Evolutionary conservation across 148 eudicot species (phyloP).

Genomic region (Salicornia ramosissima): DNA sequence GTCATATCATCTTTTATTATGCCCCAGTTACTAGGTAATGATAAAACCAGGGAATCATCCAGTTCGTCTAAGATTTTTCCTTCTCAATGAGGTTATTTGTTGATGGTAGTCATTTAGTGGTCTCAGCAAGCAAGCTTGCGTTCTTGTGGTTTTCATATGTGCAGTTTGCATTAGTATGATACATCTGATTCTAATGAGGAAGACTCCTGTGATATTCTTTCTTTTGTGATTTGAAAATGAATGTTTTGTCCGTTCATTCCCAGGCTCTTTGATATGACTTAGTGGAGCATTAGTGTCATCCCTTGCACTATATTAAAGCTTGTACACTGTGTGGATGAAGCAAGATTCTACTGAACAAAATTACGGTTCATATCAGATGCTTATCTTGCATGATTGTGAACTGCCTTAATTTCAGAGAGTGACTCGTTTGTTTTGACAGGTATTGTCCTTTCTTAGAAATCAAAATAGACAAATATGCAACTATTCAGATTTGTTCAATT

Average conservation of each 20-base stretch:
- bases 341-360: constrained; percentile 18
- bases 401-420: constrained; percentile 20
- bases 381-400: constrained; percentile 23
- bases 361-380: constrained; percentile 24
- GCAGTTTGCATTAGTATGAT: neutral
- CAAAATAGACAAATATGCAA: constrained; percentile 9
- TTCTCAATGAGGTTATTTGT: neutral
- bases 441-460: constrained; percentile 8
- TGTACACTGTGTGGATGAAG: constrained; percentile 15
- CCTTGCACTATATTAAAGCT: constrained; percentile 26
- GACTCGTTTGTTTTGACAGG: constrained; percentile 24
- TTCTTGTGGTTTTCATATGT: neutral
- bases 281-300: constrained; percentile 23
- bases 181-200: neutral
- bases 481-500: constrained; percentile 19
- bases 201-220: neutral
- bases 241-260: constrained; percentile 21
- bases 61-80: neutral
- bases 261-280: constrained; percentile 20
- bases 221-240: constrained; percentile 10
- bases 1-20: neutral
- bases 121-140: constrained; percentile 5
- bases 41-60: constrained; percentile 1
- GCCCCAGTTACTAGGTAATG: neutral
- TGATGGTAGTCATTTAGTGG: neutral